A percentile compares a stretch with the other conserved stretches of the same genome.
Evolutionary conservation across 805 yeast species (phyloP).

Genomic region (Metschnikowia drakensbergensis): DNA sequence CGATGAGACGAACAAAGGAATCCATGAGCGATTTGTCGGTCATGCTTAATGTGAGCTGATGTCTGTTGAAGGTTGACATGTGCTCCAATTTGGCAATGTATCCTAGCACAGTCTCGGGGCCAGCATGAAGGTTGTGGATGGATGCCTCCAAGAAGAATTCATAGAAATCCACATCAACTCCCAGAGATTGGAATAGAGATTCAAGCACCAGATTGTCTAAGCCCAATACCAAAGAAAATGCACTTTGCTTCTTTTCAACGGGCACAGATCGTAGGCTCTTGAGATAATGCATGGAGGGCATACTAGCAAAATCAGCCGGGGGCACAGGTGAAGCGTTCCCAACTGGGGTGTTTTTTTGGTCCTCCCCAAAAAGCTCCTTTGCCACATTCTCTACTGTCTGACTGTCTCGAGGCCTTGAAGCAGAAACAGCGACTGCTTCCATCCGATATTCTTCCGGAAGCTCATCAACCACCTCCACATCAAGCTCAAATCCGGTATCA

Average conservation of each 20-base stretch:
- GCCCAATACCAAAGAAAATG: conserved; percentile 36
- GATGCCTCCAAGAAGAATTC: conserved; percentile 46
- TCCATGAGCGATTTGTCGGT: conserved; percentile 20
- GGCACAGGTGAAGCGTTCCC: neutral
- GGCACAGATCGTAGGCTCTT: conserved; percentile 27
- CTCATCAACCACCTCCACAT: conserved; percentile 39
- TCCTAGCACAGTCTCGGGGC: neutral
- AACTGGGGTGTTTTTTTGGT: neutral
- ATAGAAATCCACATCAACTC: conserved; percentile 48
- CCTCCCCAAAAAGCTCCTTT: conserved; percentile 11
- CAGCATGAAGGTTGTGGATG: neutral
- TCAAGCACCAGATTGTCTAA: conserved; percentile 23
- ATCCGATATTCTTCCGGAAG: conserved; percentile 33
- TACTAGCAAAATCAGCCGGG: conserved; percentile 13
- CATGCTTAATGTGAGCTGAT: conserved; percentile 32
- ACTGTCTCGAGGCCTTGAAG: neutral
- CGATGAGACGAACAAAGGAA: conserved; percentile 7
- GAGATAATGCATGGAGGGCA: conserved; percentile 26
- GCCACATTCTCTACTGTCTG: conserved; percentile 6
- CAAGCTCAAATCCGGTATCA: conserved; percentile 18
- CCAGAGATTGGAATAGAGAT: conserved; percentile 37
- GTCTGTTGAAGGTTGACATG: conserved; percentile 23
- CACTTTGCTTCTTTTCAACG: conserved; percentile 21
- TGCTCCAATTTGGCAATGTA: conserved; percentile 4
- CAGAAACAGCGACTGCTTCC: neutral